Conservation (phyloP, 768 basidiomycete species). For the Tephrocybe sp. region DNA sequence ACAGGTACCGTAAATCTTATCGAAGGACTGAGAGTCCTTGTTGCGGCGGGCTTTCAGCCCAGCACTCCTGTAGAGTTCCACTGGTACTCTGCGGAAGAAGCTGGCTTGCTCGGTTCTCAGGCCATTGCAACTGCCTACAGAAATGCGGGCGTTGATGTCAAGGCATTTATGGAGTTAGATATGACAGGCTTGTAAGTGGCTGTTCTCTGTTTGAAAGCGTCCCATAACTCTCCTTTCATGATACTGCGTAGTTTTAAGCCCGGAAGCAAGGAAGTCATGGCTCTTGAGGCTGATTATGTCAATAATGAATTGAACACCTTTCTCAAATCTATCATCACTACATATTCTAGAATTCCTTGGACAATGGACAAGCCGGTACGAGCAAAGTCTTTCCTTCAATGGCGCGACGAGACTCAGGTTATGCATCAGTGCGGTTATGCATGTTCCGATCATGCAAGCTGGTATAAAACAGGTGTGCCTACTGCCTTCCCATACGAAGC, state of each 20-base stretch:
- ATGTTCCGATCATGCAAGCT: conserved; percentile 46
- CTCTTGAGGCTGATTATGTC: conserved; percentile 38
- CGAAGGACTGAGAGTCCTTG: conserved; percentile 39
- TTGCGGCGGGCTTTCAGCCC: conserved; percentile 38
- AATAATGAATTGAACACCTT: conserved; percentile 39
- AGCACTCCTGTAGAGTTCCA: conserved; percentile 44
- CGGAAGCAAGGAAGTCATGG: conserved; percentile 39
- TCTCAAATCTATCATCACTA: conserved; percentile 36
- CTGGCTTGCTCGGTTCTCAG: conserved; percentile 46
- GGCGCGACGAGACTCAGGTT: background rate
- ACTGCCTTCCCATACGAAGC: conserved; percentile 42
- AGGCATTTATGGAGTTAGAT: conserved; percentile 44
- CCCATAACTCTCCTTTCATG: conserved; percentile 2
- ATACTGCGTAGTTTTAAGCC: conserved; percentile 39
- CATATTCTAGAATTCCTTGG: conserved; percentile 35
- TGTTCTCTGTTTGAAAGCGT: background rate
- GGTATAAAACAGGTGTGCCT: conserved; percentile 40
- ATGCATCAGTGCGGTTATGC: conserved; percentile 33
- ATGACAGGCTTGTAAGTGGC: conserved; percentile 38
- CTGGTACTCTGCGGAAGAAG: conserved; percentile 41
- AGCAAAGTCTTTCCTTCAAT: no score
- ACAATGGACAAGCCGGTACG: conserved; percentile 32
- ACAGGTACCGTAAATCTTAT: conserved; percentile 48
- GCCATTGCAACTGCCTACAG: conserved; percentile 46
- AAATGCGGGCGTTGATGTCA: conserved; percentile 34